Evolutionary conservation across 805 yeast genomes (phyloP).

Genomic region (Myxozyma lipomycoides): DNA sequence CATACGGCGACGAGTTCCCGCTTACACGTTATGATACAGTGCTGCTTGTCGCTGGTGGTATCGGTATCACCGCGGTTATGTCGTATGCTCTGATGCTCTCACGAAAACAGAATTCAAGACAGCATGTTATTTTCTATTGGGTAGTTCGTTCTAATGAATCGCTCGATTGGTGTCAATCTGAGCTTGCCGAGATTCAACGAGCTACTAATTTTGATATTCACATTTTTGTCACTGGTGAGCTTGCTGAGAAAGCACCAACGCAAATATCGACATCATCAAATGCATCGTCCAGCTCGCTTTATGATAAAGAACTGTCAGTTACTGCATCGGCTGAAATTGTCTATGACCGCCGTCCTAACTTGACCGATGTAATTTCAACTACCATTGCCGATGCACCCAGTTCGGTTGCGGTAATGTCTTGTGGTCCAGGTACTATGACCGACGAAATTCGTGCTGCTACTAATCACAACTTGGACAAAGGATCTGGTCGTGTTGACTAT

Average conservation of each 20-base stretch:
- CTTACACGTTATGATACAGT: conserved; percentile 46
- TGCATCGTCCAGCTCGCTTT: background rate
- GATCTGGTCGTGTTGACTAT: conserved; percentile 7
- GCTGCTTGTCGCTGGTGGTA: conserved; percentile 59
- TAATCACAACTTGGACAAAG: conserved; percentile 13
- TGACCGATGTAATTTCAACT: background rate
- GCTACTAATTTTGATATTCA: conserved; percentile 7
- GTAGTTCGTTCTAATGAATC: conserved; percentile 8
- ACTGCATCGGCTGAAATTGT: background rate
- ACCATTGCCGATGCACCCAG: conserved; percentile 3
- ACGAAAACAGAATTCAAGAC: background rate
- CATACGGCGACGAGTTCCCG: conserved; percentile 52
- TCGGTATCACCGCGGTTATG: conserved; percentile 57
- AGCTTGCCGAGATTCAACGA: conserved; percentile 2
- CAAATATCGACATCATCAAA: background rate
- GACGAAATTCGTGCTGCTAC: conserved; percentile 10
- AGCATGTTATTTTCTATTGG: conserved; percentile 16
- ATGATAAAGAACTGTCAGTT: background rate
- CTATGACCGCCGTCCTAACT: conserved; percentile 5
- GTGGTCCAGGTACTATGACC: conserved; percentile 9
- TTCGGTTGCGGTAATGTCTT: conserved; percentile 14
- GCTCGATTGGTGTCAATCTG: conserved; percentile 5
- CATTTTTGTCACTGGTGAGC: conserved; percentile 9
- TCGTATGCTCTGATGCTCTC: conserved; percentile 41
- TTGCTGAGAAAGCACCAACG: background rate